These are phyloP conservation scores for Suillus sp. DNA, from an alignment of 768 basidiomycete species.

Conservation along the genomic window DNA sequence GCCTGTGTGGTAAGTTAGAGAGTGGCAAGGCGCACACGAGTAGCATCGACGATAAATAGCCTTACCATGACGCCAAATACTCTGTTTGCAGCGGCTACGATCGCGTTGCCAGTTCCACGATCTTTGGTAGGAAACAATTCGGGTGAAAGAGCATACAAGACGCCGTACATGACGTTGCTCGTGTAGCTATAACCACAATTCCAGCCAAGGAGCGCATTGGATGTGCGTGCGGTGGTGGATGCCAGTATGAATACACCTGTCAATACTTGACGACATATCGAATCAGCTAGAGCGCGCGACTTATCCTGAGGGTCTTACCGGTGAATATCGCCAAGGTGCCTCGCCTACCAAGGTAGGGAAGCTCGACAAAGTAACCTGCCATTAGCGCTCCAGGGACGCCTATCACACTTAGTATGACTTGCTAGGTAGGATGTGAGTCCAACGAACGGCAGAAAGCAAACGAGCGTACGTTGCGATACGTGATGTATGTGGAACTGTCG, in stretches of 20 bases:
- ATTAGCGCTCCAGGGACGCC: slow-evolving; percentile 60
- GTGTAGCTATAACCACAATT: slow-evolving; percentile 62
- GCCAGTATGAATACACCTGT: slow-evolving; percentile 62
- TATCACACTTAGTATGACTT: slow-evolving; percentile 58
- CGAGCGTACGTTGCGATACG: slow-evolving; percentile 64
- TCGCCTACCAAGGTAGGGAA: slow-evolving; percentile 51
- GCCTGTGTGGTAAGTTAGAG: slow-evolving; percentile 33
- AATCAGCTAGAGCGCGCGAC: not conserved
- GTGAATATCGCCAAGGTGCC: slow-evolving; percentile 57
- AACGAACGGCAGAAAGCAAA: not conserved
- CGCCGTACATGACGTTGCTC: slow-evolving; percentile 59
- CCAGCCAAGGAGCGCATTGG: slow-evolving; percentile 55
- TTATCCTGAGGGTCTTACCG: slow-evolving; percentile 27
- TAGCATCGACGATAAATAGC: slow-evolving; percentile 16
- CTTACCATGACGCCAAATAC: slow-evolving; percentile 61
- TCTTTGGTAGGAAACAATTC: slow-evolving; percentile 57
- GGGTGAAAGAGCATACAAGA: slow-evolving; percentile 44
- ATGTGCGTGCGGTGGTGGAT: slow-evolving; percentile 55
- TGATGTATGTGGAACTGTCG: slow-evolving; percentile 67
- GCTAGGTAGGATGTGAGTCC: slow-evolving; percentile 33
- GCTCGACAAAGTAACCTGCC: slow-evolving; percentile 55
- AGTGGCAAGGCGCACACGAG: not conserved
- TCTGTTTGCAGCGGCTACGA: slow-evolving; percentile 54
- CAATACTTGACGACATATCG: slow-evolving; percentile 33
- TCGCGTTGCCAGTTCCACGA: slow-evolving; percentile 57